These are phyloP conservation scores for Amaranthus hypochondriacus DNA, from an alignment of 148 eudicot genomes.

Conservation along the genomic window DNA sequence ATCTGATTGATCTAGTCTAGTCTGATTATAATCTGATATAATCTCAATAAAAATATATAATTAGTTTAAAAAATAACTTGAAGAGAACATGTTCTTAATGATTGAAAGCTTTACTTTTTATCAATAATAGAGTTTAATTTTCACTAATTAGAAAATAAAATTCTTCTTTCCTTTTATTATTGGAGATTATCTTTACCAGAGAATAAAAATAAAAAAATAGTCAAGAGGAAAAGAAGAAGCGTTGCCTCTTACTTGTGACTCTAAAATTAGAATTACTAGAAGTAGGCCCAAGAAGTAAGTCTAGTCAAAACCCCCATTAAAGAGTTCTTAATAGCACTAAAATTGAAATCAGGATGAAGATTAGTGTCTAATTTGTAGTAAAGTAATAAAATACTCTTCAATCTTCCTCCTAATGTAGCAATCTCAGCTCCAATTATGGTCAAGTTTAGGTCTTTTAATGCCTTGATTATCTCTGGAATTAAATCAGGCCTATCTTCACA, in stretches of 20 bases:
- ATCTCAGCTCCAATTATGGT: constrained; percentile 53
- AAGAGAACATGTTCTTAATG: too few relatives aligned
- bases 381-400: constrained; percentile 45
- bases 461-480: constrained; percentile 50
- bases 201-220: background rate
- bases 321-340: constrained; percentile 40
- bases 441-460: constrained; percentile 49
- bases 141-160: too few relatives aligned
- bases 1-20: too few relatives aligned
- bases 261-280: constrained; percentile 37
- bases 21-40: too few relatives aligned
- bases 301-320: constrained; percentile 50
- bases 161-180: too few relatives aligned
- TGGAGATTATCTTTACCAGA: too few relatives aligned
- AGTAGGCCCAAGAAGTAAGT: constrained; percentile 42
- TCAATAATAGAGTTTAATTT: too few relatives aligned
- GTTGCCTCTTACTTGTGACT: constrained; percentile 81
- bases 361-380: constrained; percentile 19
- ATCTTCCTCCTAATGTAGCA: constrained; percentile 72
- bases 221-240: constrained; percentile 45
- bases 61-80: too few relatives aligned
- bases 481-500: constrained; percentile 73
- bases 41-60: too few relatives aligned
- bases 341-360: constrained; percentile 8
- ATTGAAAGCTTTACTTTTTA: too few relatives aligned